Percentiles rank a stretch among this genome's conserved stretches.
Evolutionary conservation across 441 rosid species (phyloP).

Genomic region (Raphanus hybrid): DNA sequence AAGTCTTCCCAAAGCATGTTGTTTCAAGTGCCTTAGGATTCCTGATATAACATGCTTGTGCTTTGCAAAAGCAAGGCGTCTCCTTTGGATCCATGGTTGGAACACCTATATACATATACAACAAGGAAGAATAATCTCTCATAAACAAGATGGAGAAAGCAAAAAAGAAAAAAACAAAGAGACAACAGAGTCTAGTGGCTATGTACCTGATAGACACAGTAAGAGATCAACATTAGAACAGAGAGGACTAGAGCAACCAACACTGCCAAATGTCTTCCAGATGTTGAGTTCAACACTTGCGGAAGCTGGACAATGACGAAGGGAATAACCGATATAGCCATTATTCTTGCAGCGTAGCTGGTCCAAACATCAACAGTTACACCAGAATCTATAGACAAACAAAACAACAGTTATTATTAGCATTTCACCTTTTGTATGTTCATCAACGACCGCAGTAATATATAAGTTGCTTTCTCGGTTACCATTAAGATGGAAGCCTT

Average conservation of each 20-base stretch:
- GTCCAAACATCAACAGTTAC: constrained; percentile 94
- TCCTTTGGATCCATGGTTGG: constrained; percentile 78
- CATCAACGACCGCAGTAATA: neutral
- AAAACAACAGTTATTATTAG: neutral
- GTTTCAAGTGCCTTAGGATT: constrained; percentile 67
- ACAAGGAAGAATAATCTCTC: constrained; percentile 25
- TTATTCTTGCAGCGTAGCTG: constrained; percentile 83
- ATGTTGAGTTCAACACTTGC: constrained; percentile 67
- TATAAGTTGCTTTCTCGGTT: neutral
- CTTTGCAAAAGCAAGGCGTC: constrained; percentile 65
- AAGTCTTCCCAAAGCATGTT: constrained; percentile 73
- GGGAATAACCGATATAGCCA: constrained; percentile 86
- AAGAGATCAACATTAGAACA: constrained; percentile 65
- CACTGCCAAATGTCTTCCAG: constrained; percentile 78
- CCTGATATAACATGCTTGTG: constrained; percentile 76
- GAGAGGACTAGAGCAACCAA: constrained; percentile 74
- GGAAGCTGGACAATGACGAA: constrained; percentile 86
- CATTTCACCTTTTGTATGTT: neutral
- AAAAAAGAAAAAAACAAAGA: neutral
- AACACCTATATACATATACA: constrained; percentile 56
- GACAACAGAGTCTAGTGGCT: neutral
- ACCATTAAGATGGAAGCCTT: constrained; percentile 71
- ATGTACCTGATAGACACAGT: constrained; percentile 88
- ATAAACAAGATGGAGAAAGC: constrained; percentile 7
- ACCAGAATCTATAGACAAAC: constrained; percentile 67